Evolutionary conservation across 257 asterid genomes (phyloP).

Genomic region (Scutellaria baicalensis): DNA sequence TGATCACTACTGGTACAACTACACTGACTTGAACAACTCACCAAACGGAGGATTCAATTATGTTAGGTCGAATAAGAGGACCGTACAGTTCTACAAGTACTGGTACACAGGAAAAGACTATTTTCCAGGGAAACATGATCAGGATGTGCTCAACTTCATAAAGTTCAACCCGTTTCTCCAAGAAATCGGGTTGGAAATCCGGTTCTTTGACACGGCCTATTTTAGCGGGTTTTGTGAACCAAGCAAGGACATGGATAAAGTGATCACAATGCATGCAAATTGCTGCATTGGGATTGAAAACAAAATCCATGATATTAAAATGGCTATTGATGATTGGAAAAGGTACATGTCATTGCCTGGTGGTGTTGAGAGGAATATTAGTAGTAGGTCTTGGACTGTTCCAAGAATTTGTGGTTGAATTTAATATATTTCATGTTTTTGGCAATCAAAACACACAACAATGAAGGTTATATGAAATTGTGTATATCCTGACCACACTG

Average conservation of each 20-base stretch:
- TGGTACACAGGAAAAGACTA: conserved; percentile 28
- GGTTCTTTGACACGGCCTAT: conserved; percentile 41
- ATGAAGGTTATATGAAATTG: too few relatives aligned
- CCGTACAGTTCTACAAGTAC: conserved; percentile 41
- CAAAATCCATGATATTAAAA: conserved; percentile 45
- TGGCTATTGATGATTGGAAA: conserved; percentile 48
- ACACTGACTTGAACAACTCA: conserved; percentile 23
- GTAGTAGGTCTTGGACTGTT: conserved; percentile 31
- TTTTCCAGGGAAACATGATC: conserved; percentile 50
- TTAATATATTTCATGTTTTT: not conserved
- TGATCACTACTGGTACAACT: conserved; percentile 32
- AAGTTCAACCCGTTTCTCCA: conserved; percentile 24
- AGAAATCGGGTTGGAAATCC: conserved; percentile 32
- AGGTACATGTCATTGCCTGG: conserved; percentile 17
- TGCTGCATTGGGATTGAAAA: conserved; percentile 49
- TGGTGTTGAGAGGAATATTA: conserved; percentile 7
- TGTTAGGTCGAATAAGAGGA: conserved; percentile 35
- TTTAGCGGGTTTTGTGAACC: conserved; percentile 62
- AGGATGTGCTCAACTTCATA: conserved; percentile 47
- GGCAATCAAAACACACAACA: too few relatives aligned
- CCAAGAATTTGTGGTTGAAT: conserved; percentile 32
- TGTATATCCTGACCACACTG: too few relatives aligned
- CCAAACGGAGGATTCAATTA: conserved; percentile 61
- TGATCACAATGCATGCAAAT: conserved; percentile 59
- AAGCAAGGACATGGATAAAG: conserved; percentile 37